A percentile compares a stretch with the other conserved stretches of the same genome.
Conservation (phyloP, 805 yeast genomes). For the Wickerhamia fluorescens region DNA sequence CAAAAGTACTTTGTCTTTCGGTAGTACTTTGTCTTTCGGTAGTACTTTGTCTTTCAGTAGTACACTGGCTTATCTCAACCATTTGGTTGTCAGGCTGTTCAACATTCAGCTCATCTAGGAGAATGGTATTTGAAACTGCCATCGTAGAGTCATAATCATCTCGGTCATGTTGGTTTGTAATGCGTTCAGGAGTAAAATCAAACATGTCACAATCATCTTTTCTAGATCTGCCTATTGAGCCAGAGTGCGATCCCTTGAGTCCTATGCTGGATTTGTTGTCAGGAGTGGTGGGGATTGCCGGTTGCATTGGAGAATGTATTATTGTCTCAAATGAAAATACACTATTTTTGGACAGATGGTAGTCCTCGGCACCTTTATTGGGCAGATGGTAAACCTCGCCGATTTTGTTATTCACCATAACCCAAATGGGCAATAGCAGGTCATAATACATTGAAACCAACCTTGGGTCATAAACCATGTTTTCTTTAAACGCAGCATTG, state of each 20-base stretch:
- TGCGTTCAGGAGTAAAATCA: too few species aligned
- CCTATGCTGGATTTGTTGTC: background rate
- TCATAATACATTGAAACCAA: constrained; percentile 17
- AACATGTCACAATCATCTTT: too few species aligned
- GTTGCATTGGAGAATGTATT: background rate
- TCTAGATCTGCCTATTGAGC: too few species aligned
- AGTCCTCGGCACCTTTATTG: background rate
- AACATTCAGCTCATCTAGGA: too few species aligned
- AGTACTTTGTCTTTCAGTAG: background rate
- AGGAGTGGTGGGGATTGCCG: background rate
- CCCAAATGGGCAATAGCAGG: constrained; percentile 5
- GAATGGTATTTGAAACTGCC: too few species aligned
- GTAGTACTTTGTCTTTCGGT: background rate
- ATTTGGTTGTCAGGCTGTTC: too few species aligned
- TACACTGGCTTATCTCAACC: too few species aligned
- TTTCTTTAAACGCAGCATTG: constrained; percentile 28
- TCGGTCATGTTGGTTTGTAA: too few species aligned
- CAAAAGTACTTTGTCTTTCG: background rate
- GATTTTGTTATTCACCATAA: constrained; percentile 2
- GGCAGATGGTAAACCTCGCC: too few species aligned
- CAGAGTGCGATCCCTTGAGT: too few species aligned
- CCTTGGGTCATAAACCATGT: constrained; percentile 25
- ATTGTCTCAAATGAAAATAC: constrained; percentile 13
- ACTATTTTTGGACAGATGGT: constrained; percentile 6
- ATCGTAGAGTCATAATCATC: too few species aligned